phyloP scores from a whole-genome alignment of 2,329 filamentous ascomycete genomes.

The Ophidiomyces ophidiicola region DNA sequence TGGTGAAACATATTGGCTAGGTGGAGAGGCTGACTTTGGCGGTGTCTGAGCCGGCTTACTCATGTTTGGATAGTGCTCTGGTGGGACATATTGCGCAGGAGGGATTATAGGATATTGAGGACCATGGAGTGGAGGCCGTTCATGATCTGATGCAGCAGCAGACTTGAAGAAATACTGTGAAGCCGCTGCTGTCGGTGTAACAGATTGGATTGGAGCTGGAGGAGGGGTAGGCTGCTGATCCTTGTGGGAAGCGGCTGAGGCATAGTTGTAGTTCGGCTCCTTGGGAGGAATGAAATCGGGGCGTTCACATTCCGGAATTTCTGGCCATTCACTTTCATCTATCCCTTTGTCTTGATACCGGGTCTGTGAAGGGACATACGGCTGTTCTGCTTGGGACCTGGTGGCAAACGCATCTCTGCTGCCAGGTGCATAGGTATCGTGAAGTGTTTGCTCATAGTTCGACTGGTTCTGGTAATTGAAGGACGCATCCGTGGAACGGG shows the following conservation, averaged over 20 bases:
- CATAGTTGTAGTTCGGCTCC: slow-evolving; percentile 7
- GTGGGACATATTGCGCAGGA: slow-evolving; percentile 24
- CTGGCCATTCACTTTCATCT: slow-evolving; percentile 24
- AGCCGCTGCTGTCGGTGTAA: slow-evolving; percentile 7
- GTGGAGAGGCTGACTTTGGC: not conserved
- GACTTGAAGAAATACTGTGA: slow-evolving; percentile 18
- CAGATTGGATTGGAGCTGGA: slow-evolving; percentile 10
- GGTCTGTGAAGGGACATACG: slow-evolving; percentile 11
- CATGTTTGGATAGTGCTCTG: slow-evolving; percentile 14
- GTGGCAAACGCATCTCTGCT: not conserved
- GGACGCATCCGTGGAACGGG: slow-evolving; percentile 11
- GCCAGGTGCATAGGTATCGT: not conserved
- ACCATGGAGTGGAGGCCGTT: not conserved
- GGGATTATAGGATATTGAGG: slow-evolving; percentile 18
- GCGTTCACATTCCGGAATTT: slow-evolving; percentile 31
- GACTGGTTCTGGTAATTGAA: not conserved
- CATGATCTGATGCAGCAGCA: slow-evolving; percentile 14
- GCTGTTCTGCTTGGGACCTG: slow-evolving; percentile 2
- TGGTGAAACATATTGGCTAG: no score
- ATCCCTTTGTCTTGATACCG: slow-evolving; percentile 12
- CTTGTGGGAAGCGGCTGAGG: not conserved
- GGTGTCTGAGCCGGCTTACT: not conserved
- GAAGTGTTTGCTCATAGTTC: not conserved
- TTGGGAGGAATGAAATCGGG: slow-evolving; percentile 32
- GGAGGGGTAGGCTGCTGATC: slow-evolving; percentile 24